Conservation (phyloP, 805 yeast genomes). For the Candida krabiensis region DNA sequence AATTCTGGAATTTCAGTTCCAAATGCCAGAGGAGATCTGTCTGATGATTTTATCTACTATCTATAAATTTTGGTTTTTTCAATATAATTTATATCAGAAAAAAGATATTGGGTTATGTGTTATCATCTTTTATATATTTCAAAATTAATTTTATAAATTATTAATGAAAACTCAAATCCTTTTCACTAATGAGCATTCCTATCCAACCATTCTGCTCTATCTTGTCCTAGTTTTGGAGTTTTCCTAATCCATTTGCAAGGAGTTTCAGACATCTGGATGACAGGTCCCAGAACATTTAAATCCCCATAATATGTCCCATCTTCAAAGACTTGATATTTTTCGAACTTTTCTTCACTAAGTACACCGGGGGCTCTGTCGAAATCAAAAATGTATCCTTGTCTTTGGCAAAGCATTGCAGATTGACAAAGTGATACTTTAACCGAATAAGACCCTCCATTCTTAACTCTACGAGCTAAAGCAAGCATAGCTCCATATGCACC, state of each 20-base stretch:
- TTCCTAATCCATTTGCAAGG: slow-evolving; percentile 2
- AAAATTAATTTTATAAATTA: not conserved
- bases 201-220: not conserved
- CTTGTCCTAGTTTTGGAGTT: slow-evolving; percentile 3
- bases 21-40: slow-evolving; percentile 1
- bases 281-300: slow-evolving; percentile 1
- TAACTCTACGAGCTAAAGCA: slow-evolving; percentile 1
- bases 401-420: slow-evolving; percentile 2
- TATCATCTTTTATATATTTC: not conserved
- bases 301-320: slow-evolving; percentile 1
- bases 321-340: slow-evolving; percentile 1
- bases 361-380: not conserved
- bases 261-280: slow-evolving; percentile 2
- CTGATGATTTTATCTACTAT: not conserved
- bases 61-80: not conserved
- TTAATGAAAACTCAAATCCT: too few relatives aligned
- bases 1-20: not conserved
- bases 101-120: too few relatives aligned
- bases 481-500: slow-evolving; percentile 3
- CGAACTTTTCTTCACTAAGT: not conserved
- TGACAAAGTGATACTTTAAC: slow-evolving; percentile 3
- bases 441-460: slow-evolving; percentile 1
- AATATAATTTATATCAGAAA: too few relatives aligned
- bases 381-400: not conserved
- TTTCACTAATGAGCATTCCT: too few relatives aligned